Base-by-base conservation (phyloP, 495 filamentous ascomycete genomes). In the Friedmanniomyces endolithicus region DNA sequence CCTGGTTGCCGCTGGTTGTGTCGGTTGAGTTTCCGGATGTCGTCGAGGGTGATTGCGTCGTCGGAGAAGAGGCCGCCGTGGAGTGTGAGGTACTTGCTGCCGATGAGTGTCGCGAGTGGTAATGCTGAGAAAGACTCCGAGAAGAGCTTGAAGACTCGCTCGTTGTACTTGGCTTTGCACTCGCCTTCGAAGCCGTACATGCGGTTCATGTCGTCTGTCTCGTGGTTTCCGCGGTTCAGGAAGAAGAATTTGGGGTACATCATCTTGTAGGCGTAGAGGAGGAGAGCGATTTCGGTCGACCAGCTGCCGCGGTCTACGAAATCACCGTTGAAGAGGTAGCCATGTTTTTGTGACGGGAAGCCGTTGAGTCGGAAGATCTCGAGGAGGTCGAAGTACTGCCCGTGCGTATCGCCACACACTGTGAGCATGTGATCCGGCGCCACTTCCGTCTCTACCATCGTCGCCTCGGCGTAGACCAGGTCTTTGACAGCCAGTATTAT, bases 151-250 rank as follows among this genome's bases (percentile, higher is more conserved):
- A 95, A 99, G 23, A 86, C 80, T 49, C 85, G 80, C 68, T 99
- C 92, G 70, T 83, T 94, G 70, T 99, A 99, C 71, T 99, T 99
- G 55, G 87, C 87, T 67, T 87, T 88, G 72, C 94, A 97, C 66
- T 99, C 92, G 64, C 94, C 92, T 67, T 97, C 92, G 64, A 99
- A 99, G 48, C 92, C 92, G 65, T 99, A 97, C 24, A 92, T 90
- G 66, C 87, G 82, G 74, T 99, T 99, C 92, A 99, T 99, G 68
- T 97, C 92, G 67, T 99, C 92, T 55, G 92, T 97, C 72, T 99
- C 92, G 73, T 99, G 92, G 71, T 99, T 99, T 58, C 92, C 92
- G 48, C 92, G 83, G 76, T 99, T 99, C 56, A 99, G 74, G 82
- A 94, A 99, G 71, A 99, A 87, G 37, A 74, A 78, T 35, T 82